Evolutionary conservation across 768 basidiomycete genomes (phyloP).

Genomic region (Auricularia cornea): DNA sequence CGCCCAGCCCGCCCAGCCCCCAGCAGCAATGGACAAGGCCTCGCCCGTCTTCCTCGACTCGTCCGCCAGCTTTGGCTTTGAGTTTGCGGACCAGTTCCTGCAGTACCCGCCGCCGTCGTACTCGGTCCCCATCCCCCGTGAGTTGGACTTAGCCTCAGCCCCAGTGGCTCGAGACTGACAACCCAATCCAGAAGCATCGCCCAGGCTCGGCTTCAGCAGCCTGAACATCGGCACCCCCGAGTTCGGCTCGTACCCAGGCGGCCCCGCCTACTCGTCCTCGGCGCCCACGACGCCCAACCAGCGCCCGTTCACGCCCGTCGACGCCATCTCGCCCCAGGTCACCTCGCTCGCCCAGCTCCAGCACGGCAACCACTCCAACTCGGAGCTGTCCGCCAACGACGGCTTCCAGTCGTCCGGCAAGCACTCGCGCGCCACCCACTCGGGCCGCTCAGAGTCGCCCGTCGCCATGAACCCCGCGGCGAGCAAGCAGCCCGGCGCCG

Average conservation of each 20-base stretch:
- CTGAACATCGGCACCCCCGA: neutral
- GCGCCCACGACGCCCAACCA: neutral
- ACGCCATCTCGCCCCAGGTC: neutral
- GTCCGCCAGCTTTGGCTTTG: neutral
- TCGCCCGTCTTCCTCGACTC: neutral
- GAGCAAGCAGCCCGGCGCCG: neutral
- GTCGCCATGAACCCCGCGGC: neutral
- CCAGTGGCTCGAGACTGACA: no score
- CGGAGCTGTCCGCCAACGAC: neutral
- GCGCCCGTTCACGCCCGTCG: neutral
- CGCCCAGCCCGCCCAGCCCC: neutral
- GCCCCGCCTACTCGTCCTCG: neutral
- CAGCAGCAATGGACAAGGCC: neutral
- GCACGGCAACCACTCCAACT: neutral
- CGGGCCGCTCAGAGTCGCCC: neutral
- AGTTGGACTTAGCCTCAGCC: no score
- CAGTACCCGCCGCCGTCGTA: neutral
- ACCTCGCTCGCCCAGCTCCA: neutral
- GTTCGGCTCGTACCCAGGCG: neutral
- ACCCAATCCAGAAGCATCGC: neutral
- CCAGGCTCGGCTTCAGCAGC: neutral
- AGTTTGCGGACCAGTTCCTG: conserved; percentile 1
- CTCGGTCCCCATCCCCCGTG: neutral
- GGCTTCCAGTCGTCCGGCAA: neutral
- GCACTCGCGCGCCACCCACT: neutral